Evolutionary conservation across 192 early-diverging fungal genomes (phyloP).

Genomic region (Coemansia sp.): DNA sequence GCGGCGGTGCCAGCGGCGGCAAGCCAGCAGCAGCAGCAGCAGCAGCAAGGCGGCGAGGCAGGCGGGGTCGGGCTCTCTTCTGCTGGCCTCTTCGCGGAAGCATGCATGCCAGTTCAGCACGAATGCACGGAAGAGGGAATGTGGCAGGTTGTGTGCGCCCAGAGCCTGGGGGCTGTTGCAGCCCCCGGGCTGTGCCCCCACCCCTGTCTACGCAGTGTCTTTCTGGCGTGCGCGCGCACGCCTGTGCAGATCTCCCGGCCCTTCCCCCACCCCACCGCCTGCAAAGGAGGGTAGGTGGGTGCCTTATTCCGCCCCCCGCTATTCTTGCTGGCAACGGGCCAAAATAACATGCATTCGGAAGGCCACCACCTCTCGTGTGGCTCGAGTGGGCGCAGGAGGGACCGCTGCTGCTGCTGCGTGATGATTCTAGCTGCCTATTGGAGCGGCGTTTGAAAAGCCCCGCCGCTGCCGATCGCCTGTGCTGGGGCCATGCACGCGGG

Average conservation of each 20-base stretch:
- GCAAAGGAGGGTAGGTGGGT: neutral
- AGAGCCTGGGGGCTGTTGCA: neutral
- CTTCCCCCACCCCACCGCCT: neutral
- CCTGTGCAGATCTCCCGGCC: slow-evolving; percentile 1
- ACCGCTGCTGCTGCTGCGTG: too few species aligned
- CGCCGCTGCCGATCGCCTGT: neutral
- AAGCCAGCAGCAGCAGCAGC: neutral
- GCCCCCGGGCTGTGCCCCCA: neutral
- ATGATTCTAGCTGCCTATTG: neutral
- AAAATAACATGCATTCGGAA: neutral
- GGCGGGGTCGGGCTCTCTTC: neutral
- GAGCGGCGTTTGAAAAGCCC: neutral
- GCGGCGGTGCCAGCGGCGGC: neutral
- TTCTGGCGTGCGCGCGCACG: slow-evolving; percentile 4
- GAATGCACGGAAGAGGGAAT: slow-evolving; percentile 7
- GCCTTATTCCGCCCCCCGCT: neutral
- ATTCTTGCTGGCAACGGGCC: neutral
- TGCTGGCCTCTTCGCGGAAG: slow-evolving; percentile 1
- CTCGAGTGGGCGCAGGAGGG: too few species aligned
- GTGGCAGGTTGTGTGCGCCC: neutral
- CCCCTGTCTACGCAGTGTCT: too few species aligned
- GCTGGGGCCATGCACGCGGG: neutral
- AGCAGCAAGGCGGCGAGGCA: neutral
- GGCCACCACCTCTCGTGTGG: neutral
- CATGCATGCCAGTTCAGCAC: slow-evolving; percentile 11